Evolutionary conservation across 2,329 filamentous ascomycete species (phyloP).

Genomic region (Cordyceps tenuipes): DNA sequence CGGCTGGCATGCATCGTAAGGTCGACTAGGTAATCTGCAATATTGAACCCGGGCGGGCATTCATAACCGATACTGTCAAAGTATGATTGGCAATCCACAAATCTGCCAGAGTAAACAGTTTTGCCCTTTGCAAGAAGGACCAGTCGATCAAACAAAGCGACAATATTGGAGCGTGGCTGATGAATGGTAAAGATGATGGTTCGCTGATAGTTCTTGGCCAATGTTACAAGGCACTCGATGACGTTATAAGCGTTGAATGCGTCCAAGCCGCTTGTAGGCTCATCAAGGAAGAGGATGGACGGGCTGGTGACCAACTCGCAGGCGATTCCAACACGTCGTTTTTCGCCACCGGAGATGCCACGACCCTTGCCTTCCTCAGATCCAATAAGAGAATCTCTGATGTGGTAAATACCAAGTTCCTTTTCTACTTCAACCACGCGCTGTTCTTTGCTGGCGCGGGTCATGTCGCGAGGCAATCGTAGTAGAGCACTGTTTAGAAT

Average conservation of each 20-base stretch:
- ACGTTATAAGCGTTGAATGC: slow-evolving; percentile 98
- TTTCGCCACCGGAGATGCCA: slow-evolving; percentile 95
- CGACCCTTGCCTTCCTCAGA: slow-evolving; percentile 91
- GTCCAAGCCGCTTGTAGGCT: slow-evolving; percentile 92
- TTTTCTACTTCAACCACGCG: slow-evolving; percentile 88
- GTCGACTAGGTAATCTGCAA: slow-evolving; percentile 95
- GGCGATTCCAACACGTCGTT: slow-evolving; percentile 90
- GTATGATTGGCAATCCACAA: slow-evolving; percentile 79
- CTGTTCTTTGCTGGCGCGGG: slow-evolving; percentile 77
- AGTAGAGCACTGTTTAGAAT: slow-evolving; percentile 90
- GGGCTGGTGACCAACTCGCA: slow-evolving; percentile 97
- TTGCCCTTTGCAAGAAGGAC: slow-evolving; percentile 81
- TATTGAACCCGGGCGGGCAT: slow-evolving; percentile 95
- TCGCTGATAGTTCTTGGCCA: slow-evolving; percentile 93
- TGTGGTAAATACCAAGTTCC: slow-evolving; percentile 89
- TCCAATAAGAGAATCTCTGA: slow-evolving; percentile 89
- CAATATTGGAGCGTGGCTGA: slow-evolving; percentile 95
- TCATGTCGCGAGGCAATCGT: slow-evolving; percentile 89
- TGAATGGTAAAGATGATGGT: slow-evolving; percentile 98
- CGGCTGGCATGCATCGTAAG: slow-evolving; percentile 89
- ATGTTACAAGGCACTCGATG: slow-evolving; percentile 85
- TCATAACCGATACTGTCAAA: slow-evolving; percentile 88
- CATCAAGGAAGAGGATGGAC: slow-evolving; percentile 93
- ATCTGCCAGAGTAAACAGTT: slow-evolving; percentile 89
- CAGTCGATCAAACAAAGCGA: slow-evolving; percentile 91